Base-by-base conservation (phyloP, 345 rosid species). In the Rubroshorea leprosula region DNA sequence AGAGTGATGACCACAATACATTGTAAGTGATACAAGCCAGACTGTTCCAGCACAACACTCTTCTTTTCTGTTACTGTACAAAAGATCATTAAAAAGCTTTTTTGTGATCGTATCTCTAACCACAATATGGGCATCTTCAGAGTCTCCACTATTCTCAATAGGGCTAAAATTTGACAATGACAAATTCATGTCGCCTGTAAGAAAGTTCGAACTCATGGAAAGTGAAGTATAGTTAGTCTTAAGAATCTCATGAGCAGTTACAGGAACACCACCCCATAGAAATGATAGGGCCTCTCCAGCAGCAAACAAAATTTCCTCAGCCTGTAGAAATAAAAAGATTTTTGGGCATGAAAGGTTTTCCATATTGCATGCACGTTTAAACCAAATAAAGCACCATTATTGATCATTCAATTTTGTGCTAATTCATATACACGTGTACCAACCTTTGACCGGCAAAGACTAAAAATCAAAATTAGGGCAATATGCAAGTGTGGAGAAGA, bases 41-140 rank as follows among this genome's bases (percentile, higher is more conserved):
- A 92, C 96, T 55, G 92, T 73, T 72, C 98, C 96, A 78, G 98
- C 89, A 73, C 96, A 89, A 49, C 96, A 82, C 85, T 92, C 98
- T 69, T 89, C 98, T 70, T 86, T 89, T 75, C 98, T 83, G 68
- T 71, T 84, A 60, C 96, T 86, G 63, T 81, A 92, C 38, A 92
- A 72, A 63, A 92, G 98, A 70, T 51, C 72, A 68, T 92, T 86
- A 71, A 92, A 92, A 58, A 92, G 84, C 68, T 89, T 84, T 76
- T 77, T 77, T 29, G 76, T 70, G 51, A 92, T 78, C 65, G 74
- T 72, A 62, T 86, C 89, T 81, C 90, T 80, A 66, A 76, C 76
- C 59, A 53, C 50, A 39, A 62, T 68, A 65, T 48, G 90, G 58
- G 70, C 76, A 65, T 78, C 86, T 47, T 71, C 89, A 56, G 62